phyloP scores from a whole-genome alignment of 805 yeast genomes.

The Zygotorulaspora florentina region DNA sequence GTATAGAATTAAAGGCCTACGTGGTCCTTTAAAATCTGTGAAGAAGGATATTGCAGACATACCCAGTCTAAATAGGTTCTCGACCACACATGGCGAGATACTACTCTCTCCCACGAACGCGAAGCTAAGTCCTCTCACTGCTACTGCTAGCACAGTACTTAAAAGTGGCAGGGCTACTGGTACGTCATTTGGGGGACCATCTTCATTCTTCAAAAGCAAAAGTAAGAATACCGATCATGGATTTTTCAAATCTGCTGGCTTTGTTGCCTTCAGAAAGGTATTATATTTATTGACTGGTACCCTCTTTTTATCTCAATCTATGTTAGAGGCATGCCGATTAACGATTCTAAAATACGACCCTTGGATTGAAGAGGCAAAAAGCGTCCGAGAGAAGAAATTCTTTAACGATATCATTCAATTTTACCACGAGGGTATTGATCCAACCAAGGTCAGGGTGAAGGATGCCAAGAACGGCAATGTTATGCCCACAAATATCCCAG shows the following conservation, averaged over 20 bases:
- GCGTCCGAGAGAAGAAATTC: slow-evolving; percentile 43
- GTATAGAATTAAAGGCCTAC: slow-evolving; percentile 20
- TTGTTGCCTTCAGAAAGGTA: slow-evolving; percentile 31
- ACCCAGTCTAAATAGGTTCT: slow-evolving; percentile 34
- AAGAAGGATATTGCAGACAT: slow-evolving; percentile 32
- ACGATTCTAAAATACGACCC: slow-evolving; percentile 51
- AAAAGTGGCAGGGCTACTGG: slow-evolving; percentile 7
- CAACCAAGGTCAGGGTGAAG: slow-evolving; percentile 33
- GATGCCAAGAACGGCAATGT: slow-evolving; percentile 31
- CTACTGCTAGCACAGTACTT: not conserved
- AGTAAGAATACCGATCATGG: slow-evolving; percentile 19
- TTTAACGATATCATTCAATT: slow-evolving; percentile 34
- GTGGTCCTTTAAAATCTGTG: slow-evolving; percentile 11
- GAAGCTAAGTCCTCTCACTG: not conserved
- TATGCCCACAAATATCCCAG: slow-evolving; percentile 30
- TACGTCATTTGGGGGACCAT: slow-evolving; percentile 21
- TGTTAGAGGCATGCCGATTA: slow-evolving; percentile 53
- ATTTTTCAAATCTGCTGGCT: slow-evolving; percentile 25
- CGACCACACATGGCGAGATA: slow-evolving; percentile 28
- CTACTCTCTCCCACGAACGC: slow-evolving; percentile 11
- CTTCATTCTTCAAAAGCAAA: slow-evolving; percentile 19
- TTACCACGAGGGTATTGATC: slow-evolving; percentile 36
- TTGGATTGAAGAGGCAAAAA: slow-evolving; percentile 64
- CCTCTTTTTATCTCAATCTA: slow-evolving; percentile 47
- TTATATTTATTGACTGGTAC: slow-evolving; percentile 42